Evolutionary conservation across 257 asterid species (phyloP), one percentile per base, ranked within the genome.

Genomic region (Nicotiana obtusifolia): DNA sequence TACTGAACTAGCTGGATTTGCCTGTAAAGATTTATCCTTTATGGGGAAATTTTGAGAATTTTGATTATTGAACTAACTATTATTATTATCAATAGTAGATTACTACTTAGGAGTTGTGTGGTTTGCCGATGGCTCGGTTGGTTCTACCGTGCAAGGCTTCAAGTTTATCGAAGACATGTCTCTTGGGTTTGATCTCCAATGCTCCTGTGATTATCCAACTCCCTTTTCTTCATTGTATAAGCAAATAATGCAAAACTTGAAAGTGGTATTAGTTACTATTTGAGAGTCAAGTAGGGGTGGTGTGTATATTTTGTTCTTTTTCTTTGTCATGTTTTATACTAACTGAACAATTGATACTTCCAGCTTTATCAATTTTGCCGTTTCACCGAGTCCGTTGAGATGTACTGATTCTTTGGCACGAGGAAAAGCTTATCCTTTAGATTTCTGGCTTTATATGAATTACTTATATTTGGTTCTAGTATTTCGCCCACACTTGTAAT

Each of bases 111-210:
- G 89, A 56, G 73, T 87, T 83, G 84, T 82, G 83, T 83, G 89
- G 82, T 86, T 84, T 83, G 90, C 61, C 79, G 83, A 95, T 95
- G 97, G 92, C 95, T 85, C 91, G 97, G 82, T 89, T 95, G 93
- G 83, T 95, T 88, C 87, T 94, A 68, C 97, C 97, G 65, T 90
- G 89, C 90, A 91, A 91, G 89, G 91, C 88, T 89, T 88, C 95
- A 61, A 88, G 87, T 88, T 89, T 92, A 52, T 93, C 99, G 7
- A 91, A 87, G 95, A 88, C 92, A 69, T 94, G 97, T 86, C 92
- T 95, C 87, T 81, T 91, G 91, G 97, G 96, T 86, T 91, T 91
- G 84, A 93, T 91, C 89, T 91, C 95, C 82, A 90, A 87, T 20
- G 79, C 95, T 75, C 93, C 97, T 83, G 97, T 95, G 97, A 91